These are phyloP conservation scores for Artemisia argyi DNA, from an alignment of 129 eudicot species.

Conservation along the genomic window DNA sequence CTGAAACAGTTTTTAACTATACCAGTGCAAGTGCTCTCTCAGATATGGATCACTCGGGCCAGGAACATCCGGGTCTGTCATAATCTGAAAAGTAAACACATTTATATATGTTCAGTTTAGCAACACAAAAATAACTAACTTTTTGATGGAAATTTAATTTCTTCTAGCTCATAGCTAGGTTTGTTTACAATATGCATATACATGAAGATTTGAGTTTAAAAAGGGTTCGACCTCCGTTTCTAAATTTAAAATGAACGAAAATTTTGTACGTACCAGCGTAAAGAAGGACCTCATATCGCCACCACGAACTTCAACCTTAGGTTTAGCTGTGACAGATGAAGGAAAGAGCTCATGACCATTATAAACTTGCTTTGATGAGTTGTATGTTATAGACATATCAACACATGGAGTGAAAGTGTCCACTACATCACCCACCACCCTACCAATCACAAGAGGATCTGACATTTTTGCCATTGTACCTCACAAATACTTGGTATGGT, in stretches of 20 bases:
- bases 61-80: constrained; percentile 99
- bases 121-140: too few species aligned
- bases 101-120: not conserved
- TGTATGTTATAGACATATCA: constrained; percentile 72
- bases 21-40: constrained; percentile 96
- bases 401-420: constrained; percentile 61
- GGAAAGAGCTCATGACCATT: constrained; percentile 96
- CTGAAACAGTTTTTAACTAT: constrained; percentile 1
- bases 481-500: not conserved
- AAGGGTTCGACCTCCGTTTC: not conserved
- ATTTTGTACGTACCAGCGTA: constrained; percentile 58
- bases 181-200: too few species aligned
- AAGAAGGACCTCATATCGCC: constrained; percentile 91
- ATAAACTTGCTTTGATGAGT: constrained; percentile 76
- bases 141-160: too few species aligned
- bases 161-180: not conserved
- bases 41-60: constrained; percentile 99
- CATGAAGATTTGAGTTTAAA: not conserved
- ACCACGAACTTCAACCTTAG: constrained; percentile 89
- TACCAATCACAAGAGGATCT: constrained; percentile 75
- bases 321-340: constrained; percentile 71
- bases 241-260: not conserved
- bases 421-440: constrained; percentile 90
- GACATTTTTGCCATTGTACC: constrained; percentile 41
- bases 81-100: constrained; percentile 46